Base-by-base conservation (phyloP, 1,284 basidiomycete genomes). In the Pyrrhoderma lamaoense region DNA sequence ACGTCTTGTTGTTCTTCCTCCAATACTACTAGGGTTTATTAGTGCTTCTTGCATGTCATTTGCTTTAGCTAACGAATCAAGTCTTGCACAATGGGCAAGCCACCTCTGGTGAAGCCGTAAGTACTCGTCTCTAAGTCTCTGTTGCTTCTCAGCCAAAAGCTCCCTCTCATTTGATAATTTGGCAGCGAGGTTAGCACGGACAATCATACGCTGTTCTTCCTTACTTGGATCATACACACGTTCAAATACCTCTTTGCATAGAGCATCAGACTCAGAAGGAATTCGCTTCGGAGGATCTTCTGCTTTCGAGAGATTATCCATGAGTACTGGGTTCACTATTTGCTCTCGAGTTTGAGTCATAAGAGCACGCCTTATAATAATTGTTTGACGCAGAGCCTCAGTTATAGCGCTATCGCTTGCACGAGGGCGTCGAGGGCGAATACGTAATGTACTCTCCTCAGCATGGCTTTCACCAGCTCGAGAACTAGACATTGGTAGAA, bases 1-100 rank as follows among this genome's bases (percentile, higher is more conserved):
- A 27, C 88, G 79, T 34, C 88, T 76, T n/a, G 86, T 89, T 27
- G 84, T 82, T 45, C 88, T 72, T 2, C 79, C 76, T 44, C 81
- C 75, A 18, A 18, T 16, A 40, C 7, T 14, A 31, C 27, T 11
- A 31, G 27, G 27, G 31, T 73, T 67, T 2, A 72, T 64, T 38
- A 82, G 73, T 2, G 71, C 66, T 21, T 73, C 68, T 13, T 70
- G 64, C 18, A 67, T 59, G 7, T 64, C 64, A 59, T 65, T 58
- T 56, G 71, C 56, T 60, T 70, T 67, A 8, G 65, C 65, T 3
- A 65, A 59, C 19, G 65, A 64, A 57, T 90, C 87, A 50, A 93
- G 71, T 46, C 71, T 70, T 8, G 73, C 70, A 62, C 89, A 90
- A 59, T 89, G 84, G 3, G 72, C 70, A 21, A 76, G 53, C 90